phyloP scores from a whole-genome alignment of 1,284 basidiomycete genomes.

The Athelia sp. region DNA sequence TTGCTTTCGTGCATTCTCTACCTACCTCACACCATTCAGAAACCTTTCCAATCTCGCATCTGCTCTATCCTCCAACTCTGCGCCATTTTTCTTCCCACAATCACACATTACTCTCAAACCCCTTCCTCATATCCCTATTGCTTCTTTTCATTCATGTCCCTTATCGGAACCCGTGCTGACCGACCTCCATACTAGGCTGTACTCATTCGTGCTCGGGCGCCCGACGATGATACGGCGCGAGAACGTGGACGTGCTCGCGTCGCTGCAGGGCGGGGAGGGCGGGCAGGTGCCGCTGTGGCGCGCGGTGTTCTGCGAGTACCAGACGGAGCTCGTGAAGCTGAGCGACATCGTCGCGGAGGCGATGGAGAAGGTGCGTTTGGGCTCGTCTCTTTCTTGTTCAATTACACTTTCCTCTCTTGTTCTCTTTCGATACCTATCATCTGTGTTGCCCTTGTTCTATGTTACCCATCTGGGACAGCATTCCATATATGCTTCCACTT shows the following conservation, averaged over 20 bases:
- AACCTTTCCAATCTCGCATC: no score
- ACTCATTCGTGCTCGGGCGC: constrained; percentile 39
- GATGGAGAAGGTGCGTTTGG: constrained; percentile 30
- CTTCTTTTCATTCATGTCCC: background rate
- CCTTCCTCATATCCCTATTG: background rate
- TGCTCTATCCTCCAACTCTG: no score
- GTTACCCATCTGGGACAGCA: no score
- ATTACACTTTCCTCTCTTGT: constrained; percentile 1
- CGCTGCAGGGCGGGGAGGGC: constrained; percentile 27
- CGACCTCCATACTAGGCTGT: constrained; percentile 26
- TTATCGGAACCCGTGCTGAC: background rate
- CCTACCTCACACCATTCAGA: no score
- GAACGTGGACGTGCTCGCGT: constrained; percentile 35
- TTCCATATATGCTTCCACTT: no score
- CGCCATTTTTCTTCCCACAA: no score
- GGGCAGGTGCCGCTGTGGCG: constrained; percentile 18
- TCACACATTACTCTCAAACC: no score
- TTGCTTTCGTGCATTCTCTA: no score
- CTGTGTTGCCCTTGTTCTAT: background rate
- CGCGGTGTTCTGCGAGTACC: constrained; percentile 31
- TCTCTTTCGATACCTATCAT: constrained; percentile 3
- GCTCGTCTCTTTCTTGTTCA: no score
- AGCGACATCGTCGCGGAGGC: constrained; percentile 35
- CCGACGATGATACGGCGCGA: constrained; percentile 37
- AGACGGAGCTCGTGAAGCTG: constrained; percentile 32